A percentile compares a stretch with the other conserved stretches of the same genome.
Conservation (phyloP, 495 filamentous ascomycete genomes). For the Lepidopterella palustris region DNA sequence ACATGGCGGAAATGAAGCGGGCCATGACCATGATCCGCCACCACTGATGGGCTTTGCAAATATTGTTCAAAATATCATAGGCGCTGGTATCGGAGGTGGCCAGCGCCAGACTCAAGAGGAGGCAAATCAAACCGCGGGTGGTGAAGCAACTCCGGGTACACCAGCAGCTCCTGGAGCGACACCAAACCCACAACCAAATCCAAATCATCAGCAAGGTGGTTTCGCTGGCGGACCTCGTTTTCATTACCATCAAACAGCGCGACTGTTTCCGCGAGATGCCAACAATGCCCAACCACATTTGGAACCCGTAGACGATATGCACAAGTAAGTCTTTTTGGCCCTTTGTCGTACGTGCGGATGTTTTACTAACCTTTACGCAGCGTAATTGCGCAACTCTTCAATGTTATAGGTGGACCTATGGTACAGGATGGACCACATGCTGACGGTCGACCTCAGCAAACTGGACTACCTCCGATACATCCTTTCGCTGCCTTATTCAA, state of each 20-base stretch:
- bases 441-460: constrained; percentile 1
- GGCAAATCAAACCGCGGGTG: background rate
- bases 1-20: constrained; percentile 10
- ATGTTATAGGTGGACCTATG: background rate
- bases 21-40: constrained; percentile 17
- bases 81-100: constrained; percentile 7
- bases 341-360: too few relatives aligned
- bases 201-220: background rate
- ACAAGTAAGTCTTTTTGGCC: constrained; percentile 19
- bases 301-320: constrained; percentile 27
- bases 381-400: background rate
- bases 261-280: constrained; percentile 30
- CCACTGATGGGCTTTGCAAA: constrained; percentile 12
- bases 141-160: background rate
- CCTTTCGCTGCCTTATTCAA: constrained; percentile 40
- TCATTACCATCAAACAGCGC: constrained; percentile 18
- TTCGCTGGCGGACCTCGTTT: constrained; percentile 14
- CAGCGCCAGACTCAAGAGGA: background rate
- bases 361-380: background rate
- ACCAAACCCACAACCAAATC: background rate
- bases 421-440: background rate
- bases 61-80: constrained; percentile 19
- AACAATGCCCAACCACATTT: constrained; percentile 26
- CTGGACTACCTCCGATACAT: constrained; percentile 8
- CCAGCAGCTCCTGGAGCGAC: background rate